phyloP scores from a whole-genome alignment of 1,284 basidiomycete species.

The Anthracocystis setariae region DNA sequence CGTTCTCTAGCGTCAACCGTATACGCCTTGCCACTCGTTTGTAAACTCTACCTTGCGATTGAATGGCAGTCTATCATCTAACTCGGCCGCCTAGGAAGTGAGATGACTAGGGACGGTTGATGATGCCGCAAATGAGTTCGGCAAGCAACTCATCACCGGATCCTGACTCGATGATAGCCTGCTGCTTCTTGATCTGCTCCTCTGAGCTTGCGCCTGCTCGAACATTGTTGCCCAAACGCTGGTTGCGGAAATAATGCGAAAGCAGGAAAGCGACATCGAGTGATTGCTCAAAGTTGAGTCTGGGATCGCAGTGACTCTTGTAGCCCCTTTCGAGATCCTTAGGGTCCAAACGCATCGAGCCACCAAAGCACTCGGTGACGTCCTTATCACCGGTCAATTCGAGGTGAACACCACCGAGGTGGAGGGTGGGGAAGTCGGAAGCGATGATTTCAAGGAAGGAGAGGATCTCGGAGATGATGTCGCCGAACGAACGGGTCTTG shows the following conservation, averaged over 20 bases:
- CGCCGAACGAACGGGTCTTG: constrained; percentile 84
- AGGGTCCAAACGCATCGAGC: constrained; percentile 72
- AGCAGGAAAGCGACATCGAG: constrained; percentile 67
- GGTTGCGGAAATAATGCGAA: constrained; percentile 57
- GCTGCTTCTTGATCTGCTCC: constrained; percentile 43
- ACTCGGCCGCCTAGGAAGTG: not conserved
- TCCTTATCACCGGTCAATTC: constrained; percentile 96
- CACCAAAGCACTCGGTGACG: constrained; percentile 76
- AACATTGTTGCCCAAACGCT: constrained; percentile 40
- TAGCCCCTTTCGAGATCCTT: constrained; percentile 72
- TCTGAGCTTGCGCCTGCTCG: constrained; percentile 15
- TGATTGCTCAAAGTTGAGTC: constrained; percentile 73
- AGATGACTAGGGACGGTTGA: constrained; percentile 21
- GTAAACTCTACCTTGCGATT: not conserved
- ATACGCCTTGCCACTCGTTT: not conserved
- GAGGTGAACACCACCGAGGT: constrained; percentile 91
- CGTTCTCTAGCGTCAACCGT: no score
- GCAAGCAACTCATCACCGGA: constrained; percentile 47
- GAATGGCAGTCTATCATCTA: not conserved
- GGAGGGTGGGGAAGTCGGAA: constrained; percentile 71
- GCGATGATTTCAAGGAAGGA: constrained; percentile 77
- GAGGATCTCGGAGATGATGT: constrained; percentile 88
- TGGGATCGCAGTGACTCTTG: constrained; percentile 66
- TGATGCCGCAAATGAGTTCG: constrained; percentile 45
- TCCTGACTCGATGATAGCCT: constrained; percentile 43